Conservation (phyloP, 805 yeast genomes). For the Pachysolen tannophilus region DNA sequence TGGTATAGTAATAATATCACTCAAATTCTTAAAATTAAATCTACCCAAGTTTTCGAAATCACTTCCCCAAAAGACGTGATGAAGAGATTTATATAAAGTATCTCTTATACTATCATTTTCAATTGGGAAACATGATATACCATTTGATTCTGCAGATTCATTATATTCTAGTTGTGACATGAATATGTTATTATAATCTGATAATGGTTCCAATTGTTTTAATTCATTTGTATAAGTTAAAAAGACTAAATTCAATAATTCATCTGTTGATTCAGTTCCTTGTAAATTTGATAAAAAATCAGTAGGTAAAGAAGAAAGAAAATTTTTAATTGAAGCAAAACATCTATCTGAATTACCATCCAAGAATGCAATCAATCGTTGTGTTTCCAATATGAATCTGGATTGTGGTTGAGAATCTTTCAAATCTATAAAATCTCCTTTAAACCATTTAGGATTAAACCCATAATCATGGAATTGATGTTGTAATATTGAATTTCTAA, state of each 20-base stretch:
- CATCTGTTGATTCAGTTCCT: conserved; percentile 8
- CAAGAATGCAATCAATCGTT: conserved; percentile 29
- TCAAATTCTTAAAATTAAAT: conserved; percentile 16
- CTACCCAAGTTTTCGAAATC: conserved; percentile 16
- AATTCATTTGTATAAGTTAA: conserved; percentile 8
- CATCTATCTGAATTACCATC: conserved; percentile 26
- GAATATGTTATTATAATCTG: too few relatives aligned
- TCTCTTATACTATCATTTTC: conserved; percentile 22
- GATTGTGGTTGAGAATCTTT: conserved; percentile 19
- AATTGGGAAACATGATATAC: conserved; percentile 21
- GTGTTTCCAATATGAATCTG: conserved; percentile 27
- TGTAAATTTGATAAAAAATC: conserved; percentile 15
- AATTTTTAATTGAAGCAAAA: conserved; percentile 28
- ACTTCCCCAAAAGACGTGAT: conserved; percentile 23
- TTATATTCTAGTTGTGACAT: too few relatives aligned
- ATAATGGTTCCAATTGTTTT: too few relatives aligned
- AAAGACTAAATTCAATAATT: conserved; percentile 13
- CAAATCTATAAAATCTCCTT: conserved; percentile 14
- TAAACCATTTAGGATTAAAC: conserved; percentile 32
- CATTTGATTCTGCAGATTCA: too few relatives aligned
- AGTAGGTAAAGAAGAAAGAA: conserved; percentile 22
- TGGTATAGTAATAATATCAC: conserved; percentile 27
- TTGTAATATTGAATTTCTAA: conserved; percentile 22
- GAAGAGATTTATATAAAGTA: conserved; percentile 25
- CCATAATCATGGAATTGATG: conserved; percentile 27